phyloP scores from a whole-genome alignment of 2,329 filamentous ascomycete genomes.

The Emmonsia crescens region DNA sequence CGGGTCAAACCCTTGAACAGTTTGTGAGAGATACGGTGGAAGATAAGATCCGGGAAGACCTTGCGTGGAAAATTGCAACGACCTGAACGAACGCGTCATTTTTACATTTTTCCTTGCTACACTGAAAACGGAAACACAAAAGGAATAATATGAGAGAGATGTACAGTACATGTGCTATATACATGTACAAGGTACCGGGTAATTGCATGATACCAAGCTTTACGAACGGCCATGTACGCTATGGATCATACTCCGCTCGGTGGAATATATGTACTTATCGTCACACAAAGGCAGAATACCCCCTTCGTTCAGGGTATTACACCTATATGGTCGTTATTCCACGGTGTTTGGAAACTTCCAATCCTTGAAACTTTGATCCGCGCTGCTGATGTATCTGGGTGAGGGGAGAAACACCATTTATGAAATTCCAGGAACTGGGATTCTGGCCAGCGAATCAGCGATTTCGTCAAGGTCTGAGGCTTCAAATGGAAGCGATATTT shows the following conservation, averaged over 20 bases:
- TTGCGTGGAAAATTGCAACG: constrained; percentile 29
- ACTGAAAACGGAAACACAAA: background rate
- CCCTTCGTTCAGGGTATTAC: background rate
- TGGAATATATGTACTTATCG: background rate
- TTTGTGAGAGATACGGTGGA: constrained; percentile 55
- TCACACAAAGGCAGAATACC: background rate
- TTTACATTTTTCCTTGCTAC: background rate
- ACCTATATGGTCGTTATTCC: background rate
- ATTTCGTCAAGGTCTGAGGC: background rate
- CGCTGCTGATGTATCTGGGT: background rate
- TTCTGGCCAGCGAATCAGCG: background rate
- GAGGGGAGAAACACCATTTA: background rate
- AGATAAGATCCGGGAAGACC: constrained; percentile 39
- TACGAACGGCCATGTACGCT: background rate
- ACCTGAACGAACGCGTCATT: constrained; percentile 21
- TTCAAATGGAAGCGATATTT: background rate
- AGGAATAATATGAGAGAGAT: background rate
- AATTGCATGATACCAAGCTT: background rate
- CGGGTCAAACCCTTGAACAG: constrained; percentile 39
- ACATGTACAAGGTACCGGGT: background rate
- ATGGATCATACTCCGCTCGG: background rate
- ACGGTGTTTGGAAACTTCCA: background rate
- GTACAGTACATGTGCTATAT: too few species aligned
- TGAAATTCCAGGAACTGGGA: background rate
- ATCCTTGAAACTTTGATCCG: background rate